phyloP scores from a whole-genome alignment of 345 rosid species.

The Sisymbrium irio region DNA sequence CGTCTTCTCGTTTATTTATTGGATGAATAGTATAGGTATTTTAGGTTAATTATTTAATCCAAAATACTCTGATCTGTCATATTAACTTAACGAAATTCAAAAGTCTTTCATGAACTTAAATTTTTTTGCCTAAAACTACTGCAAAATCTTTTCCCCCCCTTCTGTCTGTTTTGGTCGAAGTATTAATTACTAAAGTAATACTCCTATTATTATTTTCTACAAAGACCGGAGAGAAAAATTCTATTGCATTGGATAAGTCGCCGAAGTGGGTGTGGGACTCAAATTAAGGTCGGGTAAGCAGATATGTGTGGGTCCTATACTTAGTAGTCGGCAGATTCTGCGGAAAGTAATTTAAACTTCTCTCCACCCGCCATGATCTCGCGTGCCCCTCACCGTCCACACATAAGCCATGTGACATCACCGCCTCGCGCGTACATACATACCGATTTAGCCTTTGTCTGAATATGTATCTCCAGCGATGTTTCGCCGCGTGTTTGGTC shows the following conservation, averaged over 20 bases:
- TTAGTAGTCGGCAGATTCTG: constrained; percentile 24
- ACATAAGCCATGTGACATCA: constrained; percentile 14
- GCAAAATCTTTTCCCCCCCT: too few relatives aligned
- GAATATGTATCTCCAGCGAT: not conserved
- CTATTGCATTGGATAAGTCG: constrained; percentile 5
- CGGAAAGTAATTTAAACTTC: constrained; percentile 1
- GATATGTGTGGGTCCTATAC: constrained; percentile 18
- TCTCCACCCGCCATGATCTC: not conserved
- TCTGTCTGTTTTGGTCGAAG: too few relatives aligned
- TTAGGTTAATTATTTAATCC: too few relatives aligned
- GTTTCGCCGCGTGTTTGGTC: constrained; percentile 24
- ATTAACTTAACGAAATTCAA: too few relatives aligned
- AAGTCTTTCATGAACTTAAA: too few relatives aligned
- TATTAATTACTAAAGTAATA: not conserved
- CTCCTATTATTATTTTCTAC: not conserved
- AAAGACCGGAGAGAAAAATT: not conserved
- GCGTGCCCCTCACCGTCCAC: constrained; percentile 7
- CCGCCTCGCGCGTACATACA: not conserved
- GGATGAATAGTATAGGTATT: too few relatives aligned
- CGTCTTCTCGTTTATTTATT: not conserved
- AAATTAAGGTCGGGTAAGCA: constrained; percentile 20
- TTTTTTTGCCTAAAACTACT: too few relatives aligned
- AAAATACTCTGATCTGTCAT: too few relatives aligned
- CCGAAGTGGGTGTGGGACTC: constrained; percentile 24
- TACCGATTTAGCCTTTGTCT: not conserved